Conservation (phyloP, 2,329 filamentous ascomycete genomes). For the Hysterium pulicare region DNA sequence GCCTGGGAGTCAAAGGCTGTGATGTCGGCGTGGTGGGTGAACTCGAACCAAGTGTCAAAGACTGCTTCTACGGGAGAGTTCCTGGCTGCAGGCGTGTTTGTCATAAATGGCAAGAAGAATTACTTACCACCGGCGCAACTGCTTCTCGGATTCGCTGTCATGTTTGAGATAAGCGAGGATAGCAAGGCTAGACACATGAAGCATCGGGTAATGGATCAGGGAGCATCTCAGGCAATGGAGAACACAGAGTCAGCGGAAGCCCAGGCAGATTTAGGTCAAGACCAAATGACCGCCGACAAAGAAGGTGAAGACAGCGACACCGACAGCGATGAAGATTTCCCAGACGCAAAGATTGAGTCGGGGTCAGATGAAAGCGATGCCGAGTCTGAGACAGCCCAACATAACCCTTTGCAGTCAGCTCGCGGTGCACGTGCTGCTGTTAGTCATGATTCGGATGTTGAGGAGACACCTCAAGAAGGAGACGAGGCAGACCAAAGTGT, state of each 20-base stretch:
- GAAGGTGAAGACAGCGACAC: constrained; percentile 30
- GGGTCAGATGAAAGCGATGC: constrained; percentile 36
- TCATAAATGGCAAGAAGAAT: constrained; percentile 83
- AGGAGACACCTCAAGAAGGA: neutral
- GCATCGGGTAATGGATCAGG: constrained; percentile 57
- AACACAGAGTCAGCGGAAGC: constrained; percentile 14
- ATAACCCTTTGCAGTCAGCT: constrained; percentile 40
- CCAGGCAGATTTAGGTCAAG: constrained; percentile 14
- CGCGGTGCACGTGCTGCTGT: neutral
- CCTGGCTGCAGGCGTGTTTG: constrained; percentile 73
- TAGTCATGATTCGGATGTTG: constrained; percentile 2
- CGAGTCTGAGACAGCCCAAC: constrained; percentile 28
- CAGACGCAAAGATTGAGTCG: constrained; percentile 38
- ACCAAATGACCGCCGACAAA: constrained; percentile 13
- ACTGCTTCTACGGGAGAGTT: constrained; percentile 76
- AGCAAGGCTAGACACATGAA: constrained; percentile 78
- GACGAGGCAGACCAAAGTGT: neutral
- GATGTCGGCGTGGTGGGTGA: constrained; percentile 96
- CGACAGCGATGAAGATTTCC: constrained; percentile 46
- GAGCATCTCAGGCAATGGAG: constrained; percentile 8
- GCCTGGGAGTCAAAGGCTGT: constrained; percentile 97
- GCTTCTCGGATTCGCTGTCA: constrained; percentile 78
- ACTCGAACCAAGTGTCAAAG: constrained; percentile 86
- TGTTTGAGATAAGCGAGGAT: constrained; percentile 86
- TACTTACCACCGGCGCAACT: constrained; percentile 84